A percentile compares a stretch with the other conserved stretches of the same genome.
phyloP scores from a whole-genome alignment of 495 filamentous ascomycete species.

The Aspergillus avenaceus region DNA sequence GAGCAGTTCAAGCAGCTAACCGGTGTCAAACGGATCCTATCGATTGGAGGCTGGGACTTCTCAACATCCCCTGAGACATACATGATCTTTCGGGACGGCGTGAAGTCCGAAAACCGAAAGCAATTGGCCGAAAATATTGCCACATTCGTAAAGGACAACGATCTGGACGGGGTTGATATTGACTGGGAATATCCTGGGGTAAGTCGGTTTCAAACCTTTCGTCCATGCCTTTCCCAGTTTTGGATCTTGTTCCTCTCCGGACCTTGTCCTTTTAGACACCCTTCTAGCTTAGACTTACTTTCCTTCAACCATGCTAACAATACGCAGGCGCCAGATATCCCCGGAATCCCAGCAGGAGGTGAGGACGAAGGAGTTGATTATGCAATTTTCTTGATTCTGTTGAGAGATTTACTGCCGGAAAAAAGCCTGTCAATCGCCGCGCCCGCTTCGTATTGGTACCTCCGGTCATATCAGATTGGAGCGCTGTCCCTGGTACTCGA shows the following conservation, averaged over 20 bases:
- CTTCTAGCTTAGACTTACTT: too few relatives aligned
- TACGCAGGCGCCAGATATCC: constrained; percentile 36
- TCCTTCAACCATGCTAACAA: too few relatives aligned
- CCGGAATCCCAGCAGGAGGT: constrained; percentile 26
- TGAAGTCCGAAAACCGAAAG: constrained; percentile 28
- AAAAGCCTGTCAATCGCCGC: constrained; percentile 17
- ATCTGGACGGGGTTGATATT: constrained; percentile 37
- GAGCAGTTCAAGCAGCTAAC: constrained; percentile 6
- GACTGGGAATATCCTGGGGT: constrained; percentile 43
- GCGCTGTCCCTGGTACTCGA: too few relatives aligned
- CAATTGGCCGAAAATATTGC: constrained; percentile 32
- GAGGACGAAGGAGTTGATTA: constrained; percentile 29
- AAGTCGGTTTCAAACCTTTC: too few relatives aligned
- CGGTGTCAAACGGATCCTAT: constrained; percentile 37
- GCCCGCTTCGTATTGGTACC: too few relatives aligned
- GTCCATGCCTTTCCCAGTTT: too few relatives aligned
- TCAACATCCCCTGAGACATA: constrained; percentile 31
- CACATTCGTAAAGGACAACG: constrained; percentile 25
- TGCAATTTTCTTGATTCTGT: constrained; percentile 16
- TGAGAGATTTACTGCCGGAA: constrained; percentile 9
- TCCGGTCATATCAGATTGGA: too few relatives aligned
- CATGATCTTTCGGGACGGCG: constrained; percentile 33
- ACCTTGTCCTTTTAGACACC: too few relatives aligned
- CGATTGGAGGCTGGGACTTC: constrained; percentile 47
- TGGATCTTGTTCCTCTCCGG: too few relatives aligned